A percentile compares a stretch with the other conserved stretches of the same genome.
Conservation (phyloP, 352 stramenopile genomes). For the Pilasporangium apinafurcum region DNA sequence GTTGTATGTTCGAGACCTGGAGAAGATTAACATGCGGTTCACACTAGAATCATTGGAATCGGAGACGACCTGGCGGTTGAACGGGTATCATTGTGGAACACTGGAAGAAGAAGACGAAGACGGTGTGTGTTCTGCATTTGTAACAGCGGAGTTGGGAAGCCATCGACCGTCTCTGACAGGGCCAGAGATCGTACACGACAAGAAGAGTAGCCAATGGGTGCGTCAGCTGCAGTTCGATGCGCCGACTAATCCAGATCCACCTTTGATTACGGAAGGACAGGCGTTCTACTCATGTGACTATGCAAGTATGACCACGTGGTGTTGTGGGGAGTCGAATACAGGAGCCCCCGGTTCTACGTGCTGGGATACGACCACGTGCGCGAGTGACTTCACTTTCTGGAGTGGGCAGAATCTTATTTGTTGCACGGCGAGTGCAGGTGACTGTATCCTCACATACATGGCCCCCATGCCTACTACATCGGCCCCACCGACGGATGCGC, state of each 20-base stretch:
- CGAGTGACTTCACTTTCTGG: conserved; percentile 23
- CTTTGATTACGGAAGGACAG: conserved; percentile 12
- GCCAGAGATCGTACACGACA: neutral
- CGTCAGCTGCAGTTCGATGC: conserved; percentile 34
- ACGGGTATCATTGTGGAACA: conserved; percentile 27
- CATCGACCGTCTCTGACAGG: conserved; percentile 1
- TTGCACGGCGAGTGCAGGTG: conserved; percentile 17
- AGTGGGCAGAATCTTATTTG: conserved; percentile 49
- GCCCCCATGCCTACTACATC: conserved; percentile 18
- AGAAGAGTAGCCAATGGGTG: neutral
- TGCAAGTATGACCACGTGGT: conserved; percentile 23
- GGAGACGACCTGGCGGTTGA: conserved; percentile 23
- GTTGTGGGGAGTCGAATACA: conserved; percentile 27
- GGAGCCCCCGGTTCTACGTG: conserved; percentile 16
- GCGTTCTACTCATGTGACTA: conserved; percentile 43
- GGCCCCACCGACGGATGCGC: conserved; percentile 3
- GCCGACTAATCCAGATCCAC: conserved; percentile 10
- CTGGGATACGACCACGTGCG: conserved; percentile 31
- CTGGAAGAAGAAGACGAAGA: neutral
- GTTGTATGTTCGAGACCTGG: conserved; percentile 23
- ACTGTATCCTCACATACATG: conserved; percentile 34
- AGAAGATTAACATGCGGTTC: conserved; percentile 22
- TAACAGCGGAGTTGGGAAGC: conserved; percentile 17
- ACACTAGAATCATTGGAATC: conserved; percentile 11
- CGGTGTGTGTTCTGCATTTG: conserved; percentile 20